phyloP scores from a whole-genome alignment of 331 rosid genomes.

The Acacia concinna region DNA sequence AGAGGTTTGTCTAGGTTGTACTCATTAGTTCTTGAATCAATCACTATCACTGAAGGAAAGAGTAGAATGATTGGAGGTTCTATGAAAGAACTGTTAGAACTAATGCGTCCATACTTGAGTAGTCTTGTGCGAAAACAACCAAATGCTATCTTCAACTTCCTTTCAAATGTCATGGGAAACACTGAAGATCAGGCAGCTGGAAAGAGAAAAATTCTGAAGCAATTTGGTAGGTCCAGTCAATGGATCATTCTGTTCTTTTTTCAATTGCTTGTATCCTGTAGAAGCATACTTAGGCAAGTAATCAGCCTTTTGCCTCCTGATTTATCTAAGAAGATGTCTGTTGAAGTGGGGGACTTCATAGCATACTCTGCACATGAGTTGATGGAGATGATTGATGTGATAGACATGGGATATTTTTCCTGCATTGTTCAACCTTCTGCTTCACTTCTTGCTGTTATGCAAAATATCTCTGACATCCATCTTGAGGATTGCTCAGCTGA shows the following conservation, averaged over 20 bases:
- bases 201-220: constrained; percentile 44
- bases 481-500: constrained; percentile 38
- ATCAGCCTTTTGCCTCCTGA: constrained; percentile 67
- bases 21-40: constrained; percentile 65
- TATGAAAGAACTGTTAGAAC: constrained; percentile 54
- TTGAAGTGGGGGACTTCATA: constrained; percentile 58
- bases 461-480: constrained; percentile 59
- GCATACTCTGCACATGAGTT: constrained; percentile 68
- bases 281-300: constrained; percentile 67
- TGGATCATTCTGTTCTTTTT: constrained; percentile 81
- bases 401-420: constrained; percentile 62
- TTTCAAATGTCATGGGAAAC: constrained; percentile 51
- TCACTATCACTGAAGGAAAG: constrained; percentile 68
- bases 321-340: constrained; percentile 69
- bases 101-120: constrained; percentile 65
- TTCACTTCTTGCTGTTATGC: constrained; percentile 64
- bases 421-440: constrained; percentile 73
- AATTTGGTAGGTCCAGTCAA: constrained; percentile 56
- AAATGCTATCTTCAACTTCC: constrained; percentile 56
- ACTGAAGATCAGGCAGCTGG: constrained; percentile 36
- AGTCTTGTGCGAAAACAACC: constrained; percentile 58
- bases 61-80: constrained; percentile 61
- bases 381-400: constrained; percentile 70
- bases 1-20: constrained; percentile 78
- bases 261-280: constrained; percentile 71